Evolutionary conservation across 2,329 filamentous ascomycete species (phyloP).

Genomic region (Monosporascus sp.): DNA sequence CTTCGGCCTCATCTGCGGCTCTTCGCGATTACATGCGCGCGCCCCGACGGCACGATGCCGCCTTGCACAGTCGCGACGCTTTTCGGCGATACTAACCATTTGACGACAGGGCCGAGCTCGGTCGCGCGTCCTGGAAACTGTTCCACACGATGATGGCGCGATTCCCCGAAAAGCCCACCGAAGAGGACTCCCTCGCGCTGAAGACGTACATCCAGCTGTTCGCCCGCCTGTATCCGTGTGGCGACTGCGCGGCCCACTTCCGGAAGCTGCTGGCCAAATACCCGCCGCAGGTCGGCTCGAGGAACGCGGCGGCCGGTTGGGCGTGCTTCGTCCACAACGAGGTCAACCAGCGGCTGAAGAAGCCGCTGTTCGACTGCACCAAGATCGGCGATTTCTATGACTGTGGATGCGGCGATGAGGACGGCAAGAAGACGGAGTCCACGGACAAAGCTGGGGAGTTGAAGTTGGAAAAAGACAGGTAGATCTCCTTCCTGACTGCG

Average conservation of each 20-base stretch:
- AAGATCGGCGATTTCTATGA: constrained; percentile 68
- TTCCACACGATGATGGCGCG: constrained; percentile 66
- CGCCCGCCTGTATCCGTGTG: constrained; percentile 63
- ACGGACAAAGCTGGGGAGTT: constrained; percentile 20
- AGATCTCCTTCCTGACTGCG: not conserved
- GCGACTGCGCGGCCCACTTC: constrained; percentile 65
- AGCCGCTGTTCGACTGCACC: constrained; percentile 58
- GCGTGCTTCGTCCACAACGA: constrained; percentile 63
- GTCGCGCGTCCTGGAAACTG: constrained; percentile 64
- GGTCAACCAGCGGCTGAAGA: constrained; percentile 59
- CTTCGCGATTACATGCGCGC: not conserved
- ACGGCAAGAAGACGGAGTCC: constrained; percentile 34
- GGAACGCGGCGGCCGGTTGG: constrained; percentile 62
- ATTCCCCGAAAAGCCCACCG: constrained; percentile 59
- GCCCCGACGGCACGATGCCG: not conserved
- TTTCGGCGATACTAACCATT: not conserved
- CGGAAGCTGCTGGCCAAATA: constrained; percentile 55
- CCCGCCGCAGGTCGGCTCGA: constrained; percentile 59
- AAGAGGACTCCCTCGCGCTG: constrained; percentile 57
- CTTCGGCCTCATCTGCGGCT: not conserved
- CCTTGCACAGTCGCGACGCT: not conserved
- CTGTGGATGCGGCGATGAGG: constrained; percentile 64
- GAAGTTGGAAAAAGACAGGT: constrained; percentile 21
- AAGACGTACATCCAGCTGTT: constrained; percentile 62
- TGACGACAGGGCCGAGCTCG: constrained; percentile 51